These are phyloP conservation scores for Dipodascus geniculatus DNA, from an alignment of 805 yeast genomes.

Conservation along the genomic window DNA sequence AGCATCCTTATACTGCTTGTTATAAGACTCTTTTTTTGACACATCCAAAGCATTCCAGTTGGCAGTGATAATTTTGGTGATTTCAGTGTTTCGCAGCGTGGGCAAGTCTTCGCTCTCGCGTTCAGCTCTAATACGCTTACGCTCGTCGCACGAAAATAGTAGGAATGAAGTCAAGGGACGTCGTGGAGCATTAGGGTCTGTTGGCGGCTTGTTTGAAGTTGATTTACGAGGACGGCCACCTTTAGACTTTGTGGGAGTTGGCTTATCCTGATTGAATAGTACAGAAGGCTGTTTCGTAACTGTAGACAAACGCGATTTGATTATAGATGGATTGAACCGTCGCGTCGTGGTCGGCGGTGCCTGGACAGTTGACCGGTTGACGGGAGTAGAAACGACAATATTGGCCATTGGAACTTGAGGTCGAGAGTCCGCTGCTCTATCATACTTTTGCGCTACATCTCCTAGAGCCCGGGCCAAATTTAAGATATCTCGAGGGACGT, in stretches of 20 bases:
- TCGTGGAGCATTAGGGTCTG: slow-evolving; percentile 91
- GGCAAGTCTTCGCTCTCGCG: slow-evolving; percentile 48
- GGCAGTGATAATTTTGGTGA: slow-evolving; percentile 67
- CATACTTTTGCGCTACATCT: slow-evolving; percentile 16
- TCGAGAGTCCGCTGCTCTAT: slow-evolving; percentile 30
- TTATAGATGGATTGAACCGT: slow-evolving; percentile 19
- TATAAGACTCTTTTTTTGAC: slow-evolving; percentile 61
- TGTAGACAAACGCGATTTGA: slow-evolving; percentile 9
- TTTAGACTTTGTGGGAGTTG: slow-evolving; percentile 12
- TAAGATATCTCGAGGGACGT: slow-evolving; percentile 30
- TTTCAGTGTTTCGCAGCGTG: slow-evolving; percentile 60
- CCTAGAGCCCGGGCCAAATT: not conserved
- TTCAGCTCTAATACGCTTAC: slow-evolving; percentile 60
- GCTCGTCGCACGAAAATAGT: slow-evolving; percentile 60
- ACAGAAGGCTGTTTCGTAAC: slow-evolving; percentile 7
- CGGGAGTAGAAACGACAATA: slow-evolving; percentile 12
- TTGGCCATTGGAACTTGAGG: slow-evolving; percentile 22
- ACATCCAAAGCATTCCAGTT: slow-evolving; percentile 66
- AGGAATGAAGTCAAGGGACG: slow-evolving; percentile 86
- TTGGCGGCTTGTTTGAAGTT: slow-evolving; percentile 40
- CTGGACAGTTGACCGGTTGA: slow-evolving; percentile 6
- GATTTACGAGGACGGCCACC: slow-evolving; percentile 24
- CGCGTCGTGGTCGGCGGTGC: slow-evolving; percentile 1
- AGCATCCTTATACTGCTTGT: slow-evolving; percentile 37
- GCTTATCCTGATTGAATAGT: slow-evolving; percentile 9